These are phyloP conservation scores for Psophocarpus tetragonolobus DNA, from an alignment of 306 rosid species.

Conservation along the genomic window DNA sequence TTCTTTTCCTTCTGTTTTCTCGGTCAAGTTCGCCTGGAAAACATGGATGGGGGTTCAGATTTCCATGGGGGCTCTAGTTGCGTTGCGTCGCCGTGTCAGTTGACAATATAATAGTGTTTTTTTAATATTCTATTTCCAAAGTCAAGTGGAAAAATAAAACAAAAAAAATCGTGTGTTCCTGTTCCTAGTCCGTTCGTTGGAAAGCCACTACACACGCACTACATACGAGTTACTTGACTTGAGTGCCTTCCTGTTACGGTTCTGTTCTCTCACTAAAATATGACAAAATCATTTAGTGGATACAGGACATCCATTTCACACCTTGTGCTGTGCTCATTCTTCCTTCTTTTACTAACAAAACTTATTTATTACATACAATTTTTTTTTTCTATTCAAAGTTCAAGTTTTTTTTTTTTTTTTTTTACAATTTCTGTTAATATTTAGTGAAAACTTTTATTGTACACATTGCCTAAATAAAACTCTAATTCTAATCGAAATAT, in stretches of 20 bases:
- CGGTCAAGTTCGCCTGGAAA: neutral
- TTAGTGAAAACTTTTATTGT: too few species aligned
- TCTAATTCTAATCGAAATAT: too few species aligned
- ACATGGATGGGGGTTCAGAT: neutral
- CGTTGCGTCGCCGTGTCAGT: neutral
- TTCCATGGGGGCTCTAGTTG: neutral
- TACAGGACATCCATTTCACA: neutral
- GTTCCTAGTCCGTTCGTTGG: neutral
- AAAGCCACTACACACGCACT: neutral
- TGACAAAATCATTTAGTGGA: neutral
- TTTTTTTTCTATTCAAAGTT: too few species aligned
- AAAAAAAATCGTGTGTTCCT: neutral
- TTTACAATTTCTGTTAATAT: too few species aligned
- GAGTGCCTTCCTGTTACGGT: neutral
- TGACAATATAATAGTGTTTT: neutral
- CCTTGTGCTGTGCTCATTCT: neutral
- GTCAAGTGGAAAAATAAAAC: neutral
- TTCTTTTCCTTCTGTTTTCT: neutral
- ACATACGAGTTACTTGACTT: neutral
- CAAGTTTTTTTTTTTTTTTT: too few species aligned
- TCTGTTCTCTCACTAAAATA: neutral
- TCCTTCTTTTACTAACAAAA: neutral
- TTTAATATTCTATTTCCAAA: neutral
- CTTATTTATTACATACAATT: neutral
- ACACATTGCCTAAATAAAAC: too few species aligned